Evolutionary conservation across 331 rosid genomes (phyloP), one percentile per base, ranked within the genome.

Genomic region (Rosa hybrid): DNA sequence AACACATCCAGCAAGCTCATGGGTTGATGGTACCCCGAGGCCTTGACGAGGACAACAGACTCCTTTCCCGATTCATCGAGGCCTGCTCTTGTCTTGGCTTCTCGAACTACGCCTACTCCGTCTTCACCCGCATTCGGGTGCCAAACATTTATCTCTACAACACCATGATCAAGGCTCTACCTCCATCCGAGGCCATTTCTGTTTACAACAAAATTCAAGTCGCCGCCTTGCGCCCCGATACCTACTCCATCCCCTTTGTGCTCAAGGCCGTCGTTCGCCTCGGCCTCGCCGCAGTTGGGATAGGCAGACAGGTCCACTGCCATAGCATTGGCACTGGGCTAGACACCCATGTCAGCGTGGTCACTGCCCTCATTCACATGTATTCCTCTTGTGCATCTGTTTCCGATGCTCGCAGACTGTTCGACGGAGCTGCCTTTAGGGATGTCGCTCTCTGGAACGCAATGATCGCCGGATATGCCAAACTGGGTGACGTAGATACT

Each of bases 201-300:
- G 77, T 90, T 0, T 89, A 83, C 82, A 77, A 79, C 80, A 0
- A 25, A 2, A 81, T 89, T 75, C 88, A 68, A 46, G 7, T 34
- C 0, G 83, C 78, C 13, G 86, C 84, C 0, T 49, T 90, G 48
- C 84, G 78, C 1, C 90, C 91, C 0, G 93, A 92, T 80, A 80
- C 93, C 23, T 92, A 86, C 85, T 80, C 97, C 18, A 59, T 92
- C 63, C 91, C 93, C 11, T 92, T 71, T 42, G 93, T 80, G 69
- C 81, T 90, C 76, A 92, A 89, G 77, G 87, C 92, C 4, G 89
- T 86, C 23, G 84, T 83, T 77, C 63, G 62, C 62, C 68, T 89
- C 12, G 49, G 62, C 62, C 68, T 89, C 12, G 49, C 81, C 1
- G 78, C 73, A 3, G 5, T 81, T 75, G 41, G 3, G 34, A 69